Percentiles rank a stretch among this genome's conserved stretches.
phyloP scores from a whole-genome alignment of 495 filamentous ascomycete genomes.

The Penicillium macrosclerotiorum region DNA sequence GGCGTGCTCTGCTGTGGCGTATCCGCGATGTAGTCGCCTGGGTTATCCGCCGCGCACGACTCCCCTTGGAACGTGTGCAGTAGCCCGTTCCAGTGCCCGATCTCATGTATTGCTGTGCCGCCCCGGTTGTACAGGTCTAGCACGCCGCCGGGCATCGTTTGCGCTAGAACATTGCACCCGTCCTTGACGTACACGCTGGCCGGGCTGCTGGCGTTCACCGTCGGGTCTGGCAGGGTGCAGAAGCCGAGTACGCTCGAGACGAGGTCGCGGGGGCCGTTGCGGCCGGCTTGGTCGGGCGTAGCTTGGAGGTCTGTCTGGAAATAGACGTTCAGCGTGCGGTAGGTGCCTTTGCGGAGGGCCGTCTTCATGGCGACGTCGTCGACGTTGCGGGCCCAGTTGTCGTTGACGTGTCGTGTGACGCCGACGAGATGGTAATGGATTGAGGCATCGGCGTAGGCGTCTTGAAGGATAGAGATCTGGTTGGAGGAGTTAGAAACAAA shows the following conservation, averaged over 20 bases:
- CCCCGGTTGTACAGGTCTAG: constrained; percentile 46
- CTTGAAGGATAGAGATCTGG: constrained; percentile 42
- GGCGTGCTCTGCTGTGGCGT: constrained; percentile 50
- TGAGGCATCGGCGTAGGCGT: constrained; percentile 38
- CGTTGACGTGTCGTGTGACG: constrained; percentile 70
- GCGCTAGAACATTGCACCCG: constrained; percentile 53
- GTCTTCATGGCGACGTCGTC: constrained; percentile 64
- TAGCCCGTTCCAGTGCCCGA: constrained; percentile 60
- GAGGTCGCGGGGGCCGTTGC: constrained; percentile 16
- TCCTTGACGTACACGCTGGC: constrained; percentile 43
- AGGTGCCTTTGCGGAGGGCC: constrained; percentile 54
- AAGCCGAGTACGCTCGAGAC: constrained; percentile 45
- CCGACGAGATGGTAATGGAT: constrained; percentile 61
- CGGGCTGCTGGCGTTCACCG: constrained; percentile 33
- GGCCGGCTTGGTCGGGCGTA: constrained; percentile 18
- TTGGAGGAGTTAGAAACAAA: not conserved
- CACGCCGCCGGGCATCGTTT: constrained; percentile 48
- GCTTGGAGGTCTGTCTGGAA: constrained; percentile 49
- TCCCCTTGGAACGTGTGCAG: constrained; percentile 56
- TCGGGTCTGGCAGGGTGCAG: constrained; percentile 47
- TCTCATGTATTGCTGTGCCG: constrained; percentile 54
- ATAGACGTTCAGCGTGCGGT: constrained; percentile 51
- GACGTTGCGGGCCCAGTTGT: constrained; percentile 61
- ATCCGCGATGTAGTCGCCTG: constrained; percentile 53
- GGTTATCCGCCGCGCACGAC: constrained; percentile 36